Evolutionary conservation across 768 basidiomycete genomes (phyloP).

Genomic region (Solioccasus polychromus): DNA sequence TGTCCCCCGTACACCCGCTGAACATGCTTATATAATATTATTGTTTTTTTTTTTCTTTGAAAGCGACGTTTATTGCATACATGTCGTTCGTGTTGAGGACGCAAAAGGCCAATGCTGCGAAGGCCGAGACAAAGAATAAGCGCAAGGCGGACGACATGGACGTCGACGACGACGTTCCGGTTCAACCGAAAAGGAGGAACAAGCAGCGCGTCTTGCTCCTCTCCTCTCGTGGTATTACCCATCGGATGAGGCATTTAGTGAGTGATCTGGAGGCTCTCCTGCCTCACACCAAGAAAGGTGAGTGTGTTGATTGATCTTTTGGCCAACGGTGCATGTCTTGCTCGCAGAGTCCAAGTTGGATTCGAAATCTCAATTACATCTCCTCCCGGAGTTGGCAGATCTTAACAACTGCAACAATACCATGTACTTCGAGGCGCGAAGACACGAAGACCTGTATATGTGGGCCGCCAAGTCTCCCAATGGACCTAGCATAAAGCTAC

Average conservation of each 20-base stretch:
- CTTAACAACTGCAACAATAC: constrained; percentile 97
- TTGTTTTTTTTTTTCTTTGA: too few relatives aligned
- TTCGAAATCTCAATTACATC: constrained; percentile 89
- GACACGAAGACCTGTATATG: constrained; percentile 93
- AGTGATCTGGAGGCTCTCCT: constrained; percentile 86
- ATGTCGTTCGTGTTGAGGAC: constrained; percentile 70
- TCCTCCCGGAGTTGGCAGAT: constrained; percentile 95
- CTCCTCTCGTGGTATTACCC: constrained; percentile 90
- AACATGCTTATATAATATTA: constrained; percentile 28
- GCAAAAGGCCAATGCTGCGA: constrained; percentile 55
- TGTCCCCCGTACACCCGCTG: background rate
- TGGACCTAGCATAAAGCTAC: constrained; percentile 95
- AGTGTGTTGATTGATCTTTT: constrained; percentile 26
- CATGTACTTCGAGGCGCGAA: constrained; percentile 93
- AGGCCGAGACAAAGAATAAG: constrained; percentile 42
- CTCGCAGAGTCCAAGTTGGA: constrained; percentile 90
- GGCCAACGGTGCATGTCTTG: background rate
- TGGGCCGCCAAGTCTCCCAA: constrained; percentile 98
- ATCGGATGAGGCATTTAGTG: constrained; percentile 97
- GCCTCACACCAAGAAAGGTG: constrained; percentile 97
- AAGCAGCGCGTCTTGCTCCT: constrained; percentile 94
- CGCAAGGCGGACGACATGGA: constrained; percentile 64
- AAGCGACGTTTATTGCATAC: too few relatives aligned
- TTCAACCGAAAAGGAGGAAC: constrained; percentile 63
- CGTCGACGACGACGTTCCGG: constrained; percentile 46